Base-by-base conservation (phyloP, 768 basidiomycete species). In the Amanita molliuscula region DNA sequence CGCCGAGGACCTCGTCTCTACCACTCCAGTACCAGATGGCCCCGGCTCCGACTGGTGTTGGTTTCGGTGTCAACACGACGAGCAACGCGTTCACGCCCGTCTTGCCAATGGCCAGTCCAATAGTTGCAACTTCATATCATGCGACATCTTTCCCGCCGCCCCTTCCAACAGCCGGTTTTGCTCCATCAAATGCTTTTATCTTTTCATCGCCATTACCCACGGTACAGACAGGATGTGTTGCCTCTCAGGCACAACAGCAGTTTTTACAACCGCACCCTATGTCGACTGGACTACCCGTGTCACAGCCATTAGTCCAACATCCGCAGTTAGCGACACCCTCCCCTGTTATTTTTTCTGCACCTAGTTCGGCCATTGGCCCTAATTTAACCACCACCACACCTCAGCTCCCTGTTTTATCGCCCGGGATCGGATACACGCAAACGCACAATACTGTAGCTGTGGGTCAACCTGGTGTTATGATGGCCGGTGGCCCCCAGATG, bases 1-100 rank as follows among this genome's bases (percentile, higher is more conserved):
- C 70, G n/a, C 59, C 63, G 10, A 62, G 67, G n/a, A 72, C 64
- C 13, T 72, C 79, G 11, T 75, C 80, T 10, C 67, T 82, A 9
- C 80, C 76, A 7, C 63, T 78, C 7, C 76, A 78, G 55, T 71
- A 69, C 37, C 70, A 66, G 50, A 23, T 62, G 21, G 49, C 50
- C 15, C 29, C 18, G 15, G 36, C 29, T 25, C 34, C 41, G 16
- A 44, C 29, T 15, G 49, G 41, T 16, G 16, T 34, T 11, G 48
- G 38, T 16, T 28, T 29, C 1, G 10, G 44, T 25, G 20, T 33
- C 3, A 33, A 29, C 18, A 16, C 29, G 37, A 20, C 38, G 4
- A 34, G 31, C 20, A 21, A 20, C n/a, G 10, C 28, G n/a, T 44
- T 44, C 35, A 18, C 41, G 13, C 41, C 18, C 2, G 13, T 42